Evolutionary conservation across 2,329 filamentous ascomycete species (phyloP).

Genomic region (Hypoxylon sp.): DNA sequence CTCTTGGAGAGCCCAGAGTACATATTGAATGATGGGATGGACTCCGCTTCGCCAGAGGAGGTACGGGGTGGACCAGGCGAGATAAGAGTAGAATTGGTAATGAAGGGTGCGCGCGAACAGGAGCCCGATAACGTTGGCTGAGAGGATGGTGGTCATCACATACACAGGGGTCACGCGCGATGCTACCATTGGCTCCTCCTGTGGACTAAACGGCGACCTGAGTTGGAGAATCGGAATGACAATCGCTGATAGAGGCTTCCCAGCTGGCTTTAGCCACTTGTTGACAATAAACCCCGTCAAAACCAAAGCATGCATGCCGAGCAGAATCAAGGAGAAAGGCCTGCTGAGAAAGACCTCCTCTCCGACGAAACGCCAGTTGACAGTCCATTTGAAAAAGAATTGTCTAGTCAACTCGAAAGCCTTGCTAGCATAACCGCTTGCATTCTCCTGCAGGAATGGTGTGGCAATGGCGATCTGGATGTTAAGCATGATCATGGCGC

Average conservation of each 20-base stretch:
- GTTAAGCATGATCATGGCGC: slow-evolving; percentile 80
- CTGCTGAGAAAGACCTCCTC: slow-evolving; percentile 82
- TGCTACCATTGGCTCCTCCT: slow-evolving; percentile 71
- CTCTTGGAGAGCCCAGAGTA: slow-evolving; percentile 84
- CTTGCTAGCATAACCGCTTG: slow-evolving; percentile 79
- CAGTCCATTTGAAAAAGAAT: slow-evolving; percentile 98
- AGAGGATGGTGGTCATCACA: slow-evolving; percentile 81
- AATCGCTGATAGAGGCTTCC: slow-evolving; percentile 70
- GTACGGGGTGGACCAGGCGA: slow-evolving; percentile 90
- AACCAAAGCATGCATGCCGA: slow-evolving; percentile 75
- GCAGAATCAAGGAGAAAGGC: slow-evolving; percentile 76
- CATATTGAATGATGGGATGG: slow-evolving; percentile 76
- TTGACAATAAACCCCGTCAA: slow-evolving; percentile 75
- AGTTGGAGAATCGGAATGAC: slow-evolving; percentile 60
- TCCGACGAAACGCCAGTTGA: slow-evolving; percentile 97
- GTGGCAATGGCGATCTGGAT: slow-evolving; percentile 77
- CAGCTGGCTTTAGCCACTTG: slow-evolving; percentile 80
- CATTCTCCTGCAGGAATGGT: slow-evolving; percentile 78
- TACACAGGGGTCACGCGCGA: slow-evolving; percentile 77
- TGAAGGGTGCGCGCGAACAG: slow-evolving; percentile 90
- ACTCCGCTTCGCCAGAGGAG: slow-evolving; percentile 84
- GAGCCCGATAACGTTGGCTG: slow-evolving; percentile 83
- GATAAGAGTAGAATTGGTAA: slow-evolving; percentile 95
- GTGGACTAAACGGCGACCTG: slow-evolving; percentile 61
- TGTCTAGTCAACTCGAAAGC: slow-evolving; percentile 93